Percentiles rank a stretch among this genome's conserved stretches.
Evolutionary conservation across 306 rosid species (phyloP).

Genomic region (Rubus parviflorus): DNA sequence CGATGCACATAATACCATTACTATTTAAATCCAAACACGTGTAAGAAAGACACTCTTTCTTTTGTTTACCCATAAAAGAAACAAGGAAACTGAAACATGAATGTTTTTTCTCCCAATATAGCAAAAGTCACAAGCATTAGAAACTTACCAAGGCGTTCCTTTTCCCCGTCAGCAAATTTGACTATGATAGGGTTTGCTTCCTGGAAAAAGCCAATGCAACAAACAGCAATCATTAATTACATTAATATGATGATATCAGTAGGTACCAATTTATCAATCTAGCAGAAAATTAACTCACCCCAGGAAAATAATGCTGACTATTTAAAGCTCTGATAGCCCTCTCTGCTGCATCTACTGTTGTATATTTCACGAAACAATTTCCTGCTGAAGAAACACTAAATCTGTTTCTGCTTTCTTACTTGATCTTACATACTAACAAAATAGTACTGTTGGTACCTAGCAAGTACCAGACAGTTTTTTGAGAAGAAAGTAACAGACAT

Average conservation of each 20-base stretch:
- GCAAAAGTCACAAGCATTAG: neutral
- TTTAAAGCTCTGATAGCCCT: slow-evolving; percentile 71
- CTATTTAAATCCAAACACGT: neutral
- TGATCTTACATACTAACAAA: slow-evolving; percentile 19
- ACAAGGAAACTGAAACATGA: neutral
- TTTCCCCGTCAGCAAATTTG: slow-evolving; percentile 70
- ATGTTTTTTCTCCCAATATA: neutral
- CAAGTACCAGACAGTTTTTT: neutral
- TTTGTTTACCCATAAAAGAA: neutral
- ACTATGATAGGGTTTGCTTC: slow-evolving; percentile 61
- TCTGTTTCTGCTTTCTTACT: slow-evolving; percentile 11
- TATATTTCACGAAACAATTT: slow-evolving; percentile 83
- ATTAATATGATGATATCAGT: slow-evolving; percentile 28
- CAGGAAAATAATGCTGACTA: slow-evolving; percentile 67
- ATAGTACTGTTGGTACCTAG: slow-evolving; percentile 7
- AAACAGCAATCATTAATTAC: slow-evolving; percentile 19
- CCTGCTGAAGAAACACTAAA: slow-evolving; percentile 50
- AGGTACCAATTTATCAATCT: slow-evolving; percentile 13
- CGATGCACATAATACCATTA: neutral
- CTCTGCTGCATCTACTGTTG: slow-evolving; percentile 69
- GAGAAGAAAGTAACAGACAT: neutral
- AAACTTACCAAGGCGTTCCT: slow-evolving; percentile 63
- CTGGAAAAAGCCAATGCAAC: slow-evolving; percentile 41
- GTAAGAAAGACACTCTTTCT: slow-evolving; percentile 1
- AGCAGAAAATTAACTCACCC: slow-evolving; percentile 49